These are phyloP conservation scores for Fistulifera pelliculosa DNA, from an alignment of 108 stramenopile species.

Conservation along the genomic window DNA sequence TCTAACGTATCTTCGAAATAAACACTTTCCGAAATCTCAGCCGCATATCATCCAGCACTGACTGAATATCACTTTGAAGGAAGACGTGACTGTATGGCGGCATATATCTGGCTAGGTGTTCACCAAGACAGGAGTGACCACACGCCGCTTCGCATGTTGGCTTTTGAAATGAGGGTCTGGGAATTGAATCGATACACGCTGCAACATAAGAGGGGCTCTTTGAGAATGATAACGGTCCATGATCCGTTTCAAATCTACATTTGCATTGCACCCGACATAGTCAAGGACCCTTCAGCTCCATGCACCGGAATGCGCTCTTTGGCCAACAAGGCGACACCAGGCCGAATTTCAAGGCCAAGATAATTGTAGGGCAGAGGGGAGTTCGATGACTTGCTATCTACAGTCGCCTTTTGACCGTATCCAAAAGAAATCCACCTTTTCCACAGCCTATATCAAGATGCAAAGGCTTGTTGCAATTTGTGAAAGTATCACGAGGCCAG, in stretches of 20 bases:
- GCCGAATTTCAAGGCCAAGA: conserved; percentile 84
- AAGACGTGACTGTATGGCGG: conserved; percentile 46
- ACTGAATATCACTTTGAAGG: conserved; percentile 70
- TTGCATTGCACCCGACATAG: conserved; percentile 87
- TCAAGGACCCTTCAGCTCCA: conserved; percentile 40
- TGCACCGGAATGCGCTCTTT: conserved; percentile 45
- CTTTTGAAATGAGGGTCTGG: conserved; percentile 90
- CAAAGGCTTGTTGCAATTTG: conserved; percentile 43
- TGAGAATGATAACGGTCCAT: conserved; percentile 31
- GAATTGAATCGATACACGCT: conserved; percentile 78
- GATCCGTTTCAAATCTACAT: conserved; percentile 78
- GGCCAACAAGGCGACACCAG: conserved; percentile 61
- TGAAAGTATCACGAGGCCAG: conserved; percentile 58
- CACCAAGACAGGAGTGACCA: conserved; percentile 64
- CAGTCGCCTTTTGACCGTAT: conserved; percentile 23
- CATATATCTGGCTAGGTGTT: conserved; percentile 57
- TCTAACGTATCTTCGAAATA: conserved; percentile 43
- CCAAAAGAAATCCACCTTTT: conserved; percentile 75
- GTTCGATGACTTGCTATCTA: conserved; percentile 18
- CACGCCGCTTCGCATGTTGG: conserved; percentile 64
- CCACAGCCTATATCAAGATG: conserved; percentile 86
- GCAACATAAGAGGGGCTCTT: conserved; percentile 4
- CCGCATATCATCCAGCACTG: conserved; percentile 77
- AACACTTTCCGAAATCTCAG: conserved; percentile 47
- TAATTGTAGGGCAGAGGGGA: conserved; percentile 45